Evolutionary conservation across 768 basidiomycete genomes (phyloP), one percentile per base, ranked within the genome.

Genomic region (Pseudohyphozyma bogoriensis): DNA sequence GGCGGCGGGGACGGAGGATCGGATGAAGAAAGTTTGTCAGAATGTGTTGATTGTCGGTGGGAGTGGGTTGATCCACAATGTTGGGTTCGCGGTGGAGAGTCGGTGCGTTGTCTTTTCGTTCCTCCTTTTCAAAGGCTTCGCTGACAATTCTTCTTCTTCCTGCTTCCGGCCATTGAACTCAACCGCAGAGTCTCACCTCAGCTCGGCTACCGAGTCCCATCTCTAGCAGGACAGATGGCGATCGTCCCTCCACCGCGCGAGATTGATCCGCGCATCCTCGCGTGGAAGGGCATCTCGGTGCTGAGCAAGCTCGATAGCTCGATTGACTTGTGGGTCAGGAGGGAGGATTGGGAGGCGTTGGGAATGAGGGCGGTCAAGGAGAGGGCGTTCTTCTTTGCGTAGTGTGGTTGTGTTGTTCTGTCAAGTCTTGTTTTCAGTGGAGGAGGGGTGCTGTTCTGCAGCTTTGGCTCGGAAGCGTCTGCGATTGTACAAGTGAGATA

Each of bases 231-330:
- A 16, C 87, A 86, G 68, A 86, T 93, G 10, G 83, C 85, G 65
- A 87, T 95, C 60, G 86, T 97, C 49, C 88, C 90, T n/a, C 86
- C 90, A 3, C 91, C 92, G 1, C 86, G 91, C 72, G 89, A 90
- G 62, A 82, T 96, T 46, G 91, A 97, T 73, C 89, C 89, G 8
- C 81, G 83, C 29, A 83, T 89, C 39, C 80, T 97, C 35, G 84
- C 83, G 20, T 99, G 95, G 95, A 96, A 96, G 73, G 95, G 95
- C 13, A 89, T 85, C 9, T 82, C 85, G 11, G 89, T 92, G 16
- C 81, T 96, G 44, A 87, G 85, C 31, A 88, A 89, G 74, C 86
- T 97, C 82, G 95, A 99, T 54, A 83, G 84, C 4, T 82, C 86
- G 47, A 79, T 82, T 33, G 95, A 99, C 65, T 75, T 96, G 58